These are phyloP conservation scores for Leucogyrophana mollusca DNA, from an alignment of 768 basidiomycete species.

Conservation along the genomic window DNA sequence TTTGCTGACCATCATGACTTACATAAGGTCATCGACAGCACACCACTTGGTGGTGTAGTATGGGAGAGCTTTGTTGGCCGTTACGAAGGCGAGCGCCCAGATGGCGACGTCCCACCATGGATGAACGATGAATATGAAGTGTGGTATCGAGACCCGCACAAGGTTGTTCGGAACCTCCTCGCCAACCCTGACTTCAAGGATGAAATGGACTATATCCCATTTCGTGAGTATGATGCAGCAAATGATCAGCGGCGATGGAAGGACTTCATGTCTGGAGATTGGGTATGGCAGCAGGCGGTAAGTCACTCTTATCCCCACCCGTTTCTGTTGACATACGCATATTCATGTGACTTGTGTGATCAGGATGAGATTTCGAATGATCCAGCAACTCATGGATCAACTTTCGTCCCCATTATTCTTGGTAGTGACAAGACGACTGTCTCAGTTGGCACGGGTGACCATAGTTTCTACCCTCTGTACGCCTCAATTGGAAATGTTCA, in stretches of 20 bases:
- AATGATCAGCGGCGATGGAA: slow-evolving; percentile 6
- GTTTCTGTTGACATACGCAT: too few relatives aligned
- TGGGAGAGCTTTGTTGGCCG: slow-evolving; percentile 24
- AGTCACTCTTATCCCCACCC: not conserved
- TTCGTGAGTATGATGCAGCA: slow-evolving; percentile 3
- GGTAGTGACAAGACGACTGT: slow-evolving; percentile 24
- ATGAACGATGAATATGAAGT: slow-evolving; percentile 25
- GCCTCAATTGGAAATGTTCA: slow-evolving; percentile 3
- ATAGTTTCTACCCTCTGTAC: slow-evolving; percentile 1
- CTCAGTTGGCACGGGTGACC: slow-evolving; percentile 12
- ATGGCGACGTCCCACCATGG: slow-evolving; percentile 19
- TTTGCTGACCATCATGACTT: slow-evolving; percentile 22
- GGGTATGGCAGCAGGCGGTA: slow-evolving; percentile 27
- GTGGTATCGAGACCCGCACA: slow-evolving; percentile 21
- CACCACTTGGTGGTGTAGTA: slow-evolving; percentile 19
- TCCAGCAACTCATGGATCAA: slow-evolving; percentile 7
- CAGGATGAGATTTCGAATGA: slow-evolving; percentile 2
- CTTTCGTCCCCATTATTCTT: slow-evolving; percentile 14
- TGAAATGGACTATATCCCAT: slow-evolving; percentile 16
- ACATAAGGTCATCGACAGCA: slow-evolving; percentile 23
- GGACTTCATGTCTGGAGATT: slow-evolving; percentile 26
- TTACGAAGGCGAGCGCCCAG: slow-evolving; percentile 15
- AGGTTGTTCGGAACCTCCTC: slow-evolving; percentile 15
- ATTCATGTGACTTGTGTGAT: too few relatives aligned
- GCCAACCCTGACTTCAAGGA: slow-evolving; percentile 18